Base-by-base conservation (phyloP, 2,329 filamentous ascomycete species). In the Clarireedia sp. region DNA sequence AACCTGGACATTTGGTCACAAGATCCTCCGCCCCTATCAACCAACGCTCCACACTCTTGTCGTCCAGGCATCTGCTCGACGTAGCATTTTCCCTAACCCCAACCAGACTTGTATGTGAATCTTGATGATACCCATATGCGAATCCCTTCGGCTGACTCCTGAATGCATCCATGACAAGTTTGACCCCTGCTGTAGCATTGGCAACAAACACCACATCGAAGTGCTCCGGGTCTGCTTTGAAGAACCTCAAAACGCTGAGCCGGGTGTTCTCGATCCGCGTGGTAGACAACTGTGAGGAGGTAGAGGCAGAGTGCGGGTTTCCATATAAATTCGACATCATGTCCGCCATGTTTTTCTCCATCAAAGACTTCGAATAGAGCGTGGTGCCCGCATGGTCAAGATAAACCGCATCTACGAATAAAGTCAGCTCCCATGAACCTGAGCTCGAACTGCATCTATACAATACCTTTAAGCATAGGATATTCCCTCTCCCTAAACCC, bases 361-460 rank as follows among this genome's bases (percentile, higher is more conserved):
- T 84, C 23, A 94, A 72, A 29, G 88, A 90, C 69, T 87, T 92
- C 43, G 90, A 77, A 67, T 87, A 89, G 1, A 87, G 75, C 0
- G 91, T 92, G n/a, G 89, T 89, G n/a, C 90, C 92, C 0, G 90
- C 90, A 85, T 97, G 91, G 65, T 97, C 92, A 55, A 97, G 84
- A 69, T 96, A 97, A 16, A 65, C 57, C 8, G 60, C 58, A 62
- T 64, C 66, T 68, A 26, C 9, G 24, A 37, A 16, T 2, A 16
- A 21, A 40, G 45, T 63, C 14, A 60, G 57, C 26, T 48, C 48
- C n/a, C 33, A 10, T 19, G 36, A 33, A 43, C 19, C n/a, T 5
- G 14, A 26, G 23, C 29, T 47, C 12, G 12, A 33, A 33, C 29
- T 9, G 24, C 4, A 14, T 48, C 43, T 12, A 14, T 26, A 8